These are phyloP conservation scores for Sanchytrium tribonematis DNA, from an alignment of 371 early-diverging fungal species.

Conservation along the genomic window DNA sequence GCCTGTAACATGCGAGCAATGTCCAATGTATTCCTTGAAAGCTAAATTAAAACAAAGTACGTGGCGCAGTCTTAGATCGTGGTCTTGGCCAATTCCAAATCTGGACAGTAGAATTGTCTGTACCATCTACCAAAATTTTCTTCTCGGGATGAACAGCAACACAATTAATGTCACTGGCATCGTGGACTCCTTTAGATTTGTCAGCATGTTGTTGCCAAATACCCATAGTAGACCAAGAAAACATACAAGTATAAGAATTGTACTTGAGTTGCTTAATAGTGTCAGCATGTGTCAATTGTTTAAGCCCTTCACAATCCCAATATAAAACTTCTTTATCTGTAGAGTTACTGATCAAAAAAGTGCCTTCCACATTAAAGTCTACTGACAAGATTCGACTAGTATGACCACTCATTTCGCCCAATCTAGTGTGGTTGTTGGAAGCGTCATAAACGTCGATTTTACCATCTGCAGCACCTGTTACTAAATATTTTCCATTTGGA, in stretches of 20 bases:
- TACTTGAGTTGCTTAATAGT: constrained; percentile 5
- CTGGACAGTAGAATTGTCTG: constrained; percentile 7
- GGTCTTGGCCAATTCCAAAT: constrained; percentile 2
- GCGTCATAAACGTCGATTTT: too few relatives aligned
- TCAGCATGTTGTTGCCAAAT: constrained; percentile 7
- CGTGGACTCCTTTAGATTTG: constrained; percentile 6
- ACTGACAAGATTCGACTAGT: not conserved
- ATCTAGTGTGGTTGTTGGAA: too few relatives aligned
- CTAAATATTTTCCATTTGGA: too few relatives aligned
- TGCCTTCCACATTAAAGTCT: not conserved
- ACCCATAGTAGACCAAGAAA: constrained; percentile 8
- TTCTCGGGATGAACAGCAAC: constrained; percentile 4
- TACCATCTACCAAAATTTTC: constrained; percentile 7
- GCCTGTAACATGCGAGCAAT: constrained; percentile 10
- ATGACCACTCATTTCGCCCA: too few relatives aligned
- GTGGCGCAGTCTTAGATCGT: too few relatives aligned
- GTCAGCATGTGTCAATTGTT: constrained; percentile 2
- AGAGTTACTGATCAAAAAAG: not conserved
- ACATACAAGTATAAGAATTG: constrained; percentile 7
- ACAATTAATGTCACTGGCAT: constrained; percentile 5
- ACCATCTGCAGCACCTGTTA: too few relatives aligned
- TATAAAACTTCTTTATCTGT: not conserved
- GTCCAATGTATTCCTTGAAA: constrained; percentile 8
- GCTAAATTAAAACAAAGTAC: constrained; percentile 3
- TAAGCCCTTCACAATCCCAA: not conserved